Evolutionary conservation across 1,284 basidiomycete genomes (phyloP).

Genomic region (Puccinia coronata): DNA sequence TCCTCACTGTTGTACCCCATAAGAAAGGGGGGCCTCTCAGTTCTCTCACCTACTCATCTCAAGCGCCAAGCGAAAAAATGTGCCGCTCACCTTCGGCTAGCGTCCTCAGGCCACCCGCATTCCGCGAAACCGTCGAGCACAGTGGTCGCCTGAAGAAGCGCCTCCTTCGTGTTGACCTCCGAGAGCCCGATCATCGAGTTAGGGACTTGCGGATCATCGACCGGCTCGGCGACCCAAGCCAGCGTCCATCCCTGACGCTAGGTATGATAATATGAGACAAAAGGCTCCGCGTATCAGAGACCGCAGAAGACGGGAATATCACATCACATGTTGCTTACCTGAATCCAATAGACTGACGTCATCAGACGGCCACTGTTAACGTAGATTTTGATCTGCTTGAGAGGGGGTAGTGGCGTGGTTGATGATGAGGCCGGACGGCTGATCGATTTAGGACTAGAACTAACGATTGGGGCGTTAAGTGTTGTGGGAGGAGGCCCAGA

Average conservation of each 20-base stretch:
- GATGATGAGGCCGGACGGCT: neutral
- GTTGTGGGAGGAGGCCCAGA: neutral
- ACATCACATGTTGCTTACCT: neutral
- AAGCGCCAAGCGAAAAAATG: neutral
- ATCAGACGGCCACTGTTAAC: neutral
- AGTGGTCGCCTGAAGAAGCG: neutral
- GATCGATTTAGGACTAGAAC: neutral
- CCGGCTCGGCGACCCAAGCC: conserved; percentile 16
- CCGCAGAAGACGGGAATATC: neutral
- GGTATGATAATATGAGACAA: neutral
- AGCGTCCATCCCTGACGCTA: conserved; percentile 14
- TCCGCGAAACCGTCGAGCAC: neutral
- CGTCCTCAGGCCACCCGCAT: conserved; percentile 3
- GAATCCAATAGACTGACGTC: conserved; percentile 27
- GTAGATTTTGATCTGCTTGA: conserved; percentile 17
- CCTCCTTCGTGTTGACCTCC: neutral
- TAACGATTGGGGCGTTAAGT: neutral
- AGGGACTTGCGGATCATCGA: neutral
- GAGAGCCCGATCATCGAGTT: neutral
- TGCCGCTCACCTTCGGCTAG: neutral
- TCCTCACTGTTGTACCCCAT: neutral
- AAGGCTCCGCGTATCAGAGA: neutral
- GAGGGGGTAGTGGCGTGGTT: neutral
- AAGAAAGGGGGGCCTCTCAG: neutral
- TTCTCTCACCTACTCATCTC: neutral